Percentiles rank a stretch among this genome's conserved stretches.
These are phyloP conservation scores for Skeletonema grethae DNA, from an alignment of 108 stramenopile species.

Conservation along the genomic window DNA sequence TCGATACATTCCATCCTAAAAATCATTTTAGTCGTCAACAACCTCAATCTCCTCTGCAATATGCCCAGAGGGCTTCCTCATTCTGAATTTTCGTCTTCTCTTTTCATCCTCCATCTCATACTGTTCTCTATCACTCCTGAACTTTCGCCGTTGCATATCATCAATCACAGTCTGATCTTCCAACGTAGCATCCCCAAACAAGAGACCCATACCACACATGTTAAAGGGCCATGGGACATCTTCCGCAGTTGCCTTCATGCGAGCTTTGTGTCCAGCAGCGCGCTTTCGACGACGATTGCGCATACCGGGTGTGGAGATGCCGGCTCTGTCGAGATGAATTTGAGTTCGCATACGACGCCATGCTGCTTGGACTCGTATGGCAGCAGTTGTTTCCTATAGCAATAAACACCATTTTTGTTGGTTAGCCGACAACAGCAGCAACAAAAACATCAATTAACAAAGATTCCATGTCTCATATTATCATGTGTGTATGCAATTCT, in stretches of 20 bases:
- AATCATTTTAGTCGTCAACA: conserved; percentile 21
- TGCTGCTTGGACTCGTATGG: conserved; percentile 72
- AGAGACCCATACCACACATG: conserved; percentile 63
- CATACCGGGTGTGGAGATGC: conserved; percentile 64
- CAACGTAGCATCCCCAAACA: conserved; percentile 68
- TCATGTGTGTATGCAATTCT: background rate
- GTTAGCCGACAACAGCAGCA: conserved; percentile 1
- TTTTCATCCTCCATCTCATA: conserved; percentile 47
- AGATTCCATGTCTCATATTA: too few relatives aligned
- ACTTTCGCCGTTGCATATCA: conserved; percentile 50
- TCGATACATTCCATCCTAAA: background rate
- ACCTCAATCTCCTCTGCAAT: conserved; percentile 58
- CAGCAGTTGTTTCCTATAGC: conserved; percentile 70
- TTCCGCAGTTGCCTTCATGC: conserved; percentile 22
- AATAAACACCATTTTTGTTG: background rate
- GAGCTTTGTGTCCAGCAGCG: conserved; percentile 35
- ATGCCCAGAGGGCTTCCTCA: conserved; percentile 49
- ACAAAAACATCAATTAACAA: too few relatives aligned
- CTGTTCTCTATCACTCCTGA: conserved; percentile 49
- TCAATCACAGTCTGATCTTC: conserved; percentile 55
- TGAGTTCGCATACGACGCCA: conserved; percentile 61
- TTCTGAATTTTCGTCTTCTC: conserved; percentile 50
- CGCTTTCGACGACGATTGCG: conserved; percentile 65
- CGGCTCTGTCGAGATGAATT: conserved; percentile 55
- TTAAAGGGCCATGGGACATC: conserved; percentile 59